phyloP scores from a whole-genome alignment of 177 flowering plant genomes.

The Tripterygium wilfordii region DNA sequence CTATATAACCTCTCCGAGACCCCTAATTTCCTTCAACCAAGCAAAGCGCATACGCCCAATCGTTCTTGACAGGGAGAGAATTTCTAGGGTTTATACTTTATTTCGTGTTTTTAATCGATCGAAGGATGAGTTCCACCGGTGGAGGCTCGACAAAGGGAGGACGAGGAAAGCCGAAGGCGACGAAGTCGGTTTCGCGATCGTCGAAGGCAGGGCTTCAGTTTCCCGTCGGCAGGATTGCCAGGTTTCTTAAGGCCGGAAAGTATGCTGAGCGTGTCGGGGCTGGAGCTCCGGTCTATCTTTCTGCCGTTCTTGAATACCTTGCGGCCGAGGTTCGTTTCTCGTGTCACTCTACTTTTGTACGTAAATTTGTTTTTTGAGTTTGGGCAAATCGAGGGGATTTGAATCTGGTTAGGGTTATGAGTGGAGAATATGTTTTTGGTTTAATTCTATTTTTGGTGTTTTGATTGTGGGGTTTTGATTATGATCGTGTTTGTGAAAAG shows the following conservation, averaged over 20 bases:
- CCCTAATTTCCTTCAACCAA: too few relatives aligned
- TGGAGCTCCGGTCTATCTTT: conserved; percentile 35
- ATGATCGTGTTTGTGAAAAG: conserved; percentile 9
- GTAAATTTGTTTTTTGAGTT: too few relatives aligned
- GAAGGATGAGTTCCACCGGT: too few relatives aligned
- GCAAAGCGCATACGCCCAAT: too few relatives aligned
- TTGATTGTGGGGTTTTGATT: not conserved
- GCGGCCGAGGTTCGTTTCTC: conserved; percentile 37
- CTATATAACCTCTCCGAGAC: too few relatives aligned
- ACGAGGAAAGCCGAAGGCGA: conserved; percentile 33
- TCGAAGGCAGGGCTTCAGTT: conserved; percentile 42
- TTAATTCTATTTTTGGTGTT: not conserved
- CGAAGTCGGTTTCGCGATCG: conserved; percentile 37
- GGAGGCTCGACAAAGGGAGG: conserved; percentile 37
- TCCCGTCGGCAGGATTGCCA: conserved; percentile 44
- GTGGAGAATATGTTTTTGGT: too few relatives aligned
- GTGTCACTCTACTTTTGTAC: not conserved
- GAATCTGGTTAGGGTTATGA: too few relatives aligned
- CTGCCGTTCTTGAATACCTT: conserved; percentile 40
- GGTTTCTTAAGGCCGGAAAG: conserved; percentile 39
- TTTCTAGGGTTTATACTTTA: too few relatives aligned
- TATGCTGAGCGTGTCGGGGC: conserved; percentile 23
- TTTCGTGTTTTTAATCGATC: too few relatives aligned
- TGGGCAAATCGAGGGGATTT: too few relatives aligned
- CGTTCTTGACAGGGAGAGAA: too few relatives aligned